phyloP scores from a whole-genome alignment of 805 yeast genomes.

The Yamadazyma sp. region DNA sequence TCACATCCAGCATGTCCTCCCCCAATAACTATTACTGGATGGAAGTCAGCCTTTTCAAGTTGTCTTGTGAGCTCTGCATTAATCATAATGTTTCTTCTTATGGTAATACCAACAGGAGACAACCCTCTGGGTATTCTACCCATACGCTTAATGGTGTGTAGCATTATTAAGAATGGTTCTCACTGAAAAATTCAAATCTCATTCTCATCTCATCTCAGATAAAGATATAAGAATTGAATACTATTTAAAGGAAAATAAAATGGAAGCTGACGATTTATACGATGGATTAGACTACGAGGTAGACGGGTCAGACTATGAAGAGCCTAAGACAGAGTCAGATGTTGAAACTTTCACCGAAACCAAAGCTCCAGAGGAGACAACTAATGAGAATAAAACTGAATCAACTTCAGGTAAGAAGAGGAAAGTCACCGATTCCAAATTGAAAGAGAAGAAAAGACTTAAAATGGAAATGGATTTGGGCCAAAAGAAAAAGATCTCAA shows the following conservation, averaged over 20 bases:
- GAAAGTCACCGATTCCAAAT: slow-evolving; percentile 33
- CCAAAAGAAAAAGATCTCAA: slow-evolving; percentile 54
- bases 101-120: too few relatives aligned
- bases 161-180: too few relatives aligned
- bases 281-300: slow-evolving; percentile 69
- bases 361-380: slow-evolving; percentile 6
- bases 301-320: slow-evolving; percentile 34
- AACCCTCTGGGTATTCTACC: too few relatives aligned
- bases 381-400: background rate
- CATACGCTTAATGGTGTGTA: too few relatives aligned
- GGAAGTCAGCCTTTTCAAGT: slow-evolving; percentile 26
- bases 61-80: slow-evolving; percentile 33
- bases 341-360: background rate
- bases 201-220: slow-evolving; percentile 7
- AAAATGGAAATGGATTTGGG: slow-evolving; percentile 65
- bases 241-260: too few relatives aligned
- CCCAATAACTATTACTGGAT: slow-evolving; percentile 85
- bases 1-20: slow-evolving; percentile 99
- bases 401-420: slow-evolving; percentile 12
- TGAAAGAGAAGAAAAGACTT: slow-evolving; percentile 61
- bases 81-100: too few relatives aligned
- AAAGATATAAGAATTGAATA: slow-evolving; percentile 2
- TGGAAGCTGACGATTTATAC: slow-evolving; percentile 66
- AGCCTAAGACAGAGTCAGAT: slow-evolving; percentile 1
- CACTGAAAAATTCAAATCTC: background rate